Evolutionary conservation across 345 rosid species (phyloP), one percentile per base, ranked within the genome.

Genomic region (Physaria fendleri): DNA sequence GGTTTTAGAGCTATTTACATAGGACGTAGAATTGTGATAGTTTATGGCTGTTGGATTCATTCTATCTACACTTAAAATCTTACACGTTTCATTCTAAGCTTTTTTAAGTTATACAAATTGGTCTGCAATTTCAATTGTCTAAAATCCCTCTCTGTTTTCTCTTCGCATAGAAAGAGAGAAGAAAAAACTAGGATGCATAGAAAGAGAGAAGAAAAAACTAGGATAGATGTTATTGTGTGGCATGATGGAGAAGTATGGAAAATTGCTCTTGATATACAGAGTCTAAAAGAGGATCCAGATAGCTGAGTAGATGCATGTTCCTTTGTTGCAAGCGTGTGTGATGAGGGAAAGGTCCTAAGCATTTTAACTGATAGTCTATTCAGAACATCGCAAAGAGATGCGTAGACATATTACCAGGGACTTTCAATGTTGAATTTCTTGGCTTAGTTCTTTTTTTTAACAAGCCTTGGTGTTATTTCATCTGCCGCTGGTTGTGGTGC

Each of bases 171-270:
- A 85, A 78, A 75, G 96, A 87, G 64, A 79, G 95, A 55, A 85
- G 75, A 76, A 93, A 83, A 75, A 82, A 34, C 60, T 93, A 92
- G 97, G 96, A 90, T 75, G 88, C 87, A 72, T 81, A 82, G 66
- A 85, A 77, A 65, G 94, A 89, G 68, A n/a, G 96, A 85, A 66
- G 95, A 77, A 69, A 83, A n/a, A n/a, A n/a, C n/a, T n/a, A n/a
- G n/a, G n/a, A n/a, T n/a, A n/a, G 99, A 93, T 63, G 95, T 95
- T 77, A 90, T 87, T 70, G 96, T 85, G 32, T 93, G 99, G 99
- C 79, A 93, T 72, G 97, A 93, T 65, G 99, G 96, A 42, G 92
- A 87, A 66, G 73, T 82, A 30, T 93, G 99, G 97, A 83, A 97
- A 79, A 96, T 65, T 70, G 97, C 97, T 48, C 86, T 93, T 69